Evolutionary conservation across 2,329 filamentous ascomycete species (phyloP).

Genomic region (Alternaria triticina): DNA sequence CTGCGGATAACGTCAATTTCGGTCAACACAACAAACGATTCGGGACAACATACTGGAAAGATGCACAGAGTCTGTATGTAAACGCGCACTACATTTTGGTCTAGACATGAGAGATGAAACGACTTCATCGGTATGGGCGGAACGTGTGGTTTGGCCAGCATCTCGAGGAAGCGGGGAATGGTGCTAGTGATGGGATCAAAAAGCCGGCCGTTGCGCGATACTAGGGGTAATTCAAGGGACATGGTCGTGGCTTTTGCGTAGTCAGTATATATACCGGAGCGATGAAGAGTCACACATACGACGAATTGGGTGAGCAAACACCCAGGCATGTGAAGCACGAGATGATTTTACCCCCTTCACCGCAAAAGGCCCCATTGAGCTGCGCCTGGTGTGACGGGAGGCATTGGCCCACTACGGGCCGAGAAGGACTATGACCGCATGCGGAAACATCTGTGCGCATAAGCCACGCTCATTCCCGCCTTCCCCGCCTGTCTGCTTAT

Average conservation of each 20-base stretch:
- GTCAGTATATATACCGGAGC: slow-evolving; percentile 28
- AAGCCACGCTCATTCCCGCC: slow-evolving; percentile 16
- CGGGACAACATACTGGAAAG: slow-evolving; percentile 32
- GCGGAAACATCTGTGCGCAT: slow-evolving; percentile 19
- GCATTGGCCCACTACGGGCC: slow-evolving; percentile 36
- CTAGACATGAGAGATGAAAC: slow-evolving; percentile 38
- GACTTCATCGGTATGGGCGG: slow-evolving; percentile 24
- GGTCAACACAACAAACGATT: neutral
- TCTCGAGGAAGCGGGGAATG: slow-evolving; percentile 22
- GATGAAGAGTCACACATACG: slow-evolving; percentile 28
- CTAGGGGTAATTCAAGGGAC: slow-evolving; percentile 26
- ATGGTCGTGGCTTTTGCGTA: slow-evolving; percentile 23
- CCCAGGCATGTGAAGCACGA: slow-evolving; percentile 28
- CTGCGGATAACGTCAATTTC: slow-evolving; percentile 10
- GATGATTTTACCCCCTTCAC: slow-evolving; percentile 38
- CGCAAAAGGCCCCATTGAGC: slow-evolving; percentile 31
- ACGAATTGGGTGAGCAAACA: slow-evolving; percentile 32
- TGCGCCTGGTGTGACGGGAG: slow-evolving; percentile 35
- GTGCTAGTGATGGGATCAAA: slow-evolving; percentile 23
- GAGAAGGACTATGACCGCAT: slow-evolving; percentile 17
- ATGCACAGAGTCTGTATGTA: slow-evolving; percentile 41
- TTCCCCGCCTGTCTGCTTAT: slow-evolving; percentile 33
- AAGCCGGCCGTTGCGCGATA: slow-evolving; percentile 23
- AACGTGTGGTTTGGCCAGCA: slow-evolving; percentile 34
- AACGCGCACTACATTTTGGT: slow-evolving; percentile 42